Percentiles rank a stretch among this genome's conserved stretches.
These are phyloP conservation scores for Populus deltoides DNA, from an alignment of 345 rosid genomes.

Conservation along the genomic window DNA sequence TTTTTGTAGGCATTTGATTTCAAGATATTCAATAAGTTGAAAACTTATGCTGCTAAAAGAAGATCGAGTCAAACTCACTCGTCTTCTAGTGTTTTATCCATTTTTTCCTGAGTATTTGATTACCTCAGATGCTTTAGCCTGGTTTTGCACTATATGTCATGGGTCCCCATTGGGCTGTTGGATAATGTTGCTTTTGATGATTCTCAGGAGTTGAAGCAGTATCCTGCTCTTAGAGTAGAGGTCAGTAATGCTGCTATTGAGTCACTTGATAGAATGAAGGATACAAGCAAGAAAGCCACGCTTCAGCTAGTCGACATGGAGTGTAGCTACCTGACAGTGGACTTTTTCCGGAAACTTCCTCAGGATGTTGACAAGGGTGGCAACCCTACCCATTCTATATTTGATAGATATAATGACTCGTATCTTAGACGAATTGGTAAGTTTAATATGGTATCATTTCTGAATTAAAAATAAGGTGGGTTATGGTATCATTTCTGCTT, in stretches of 20 bases:
- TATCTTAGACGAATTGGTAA: conserved; percentile 94
- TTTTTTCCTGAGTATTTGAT: background rate
- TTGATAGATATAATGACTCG: conserved; percentile 85
- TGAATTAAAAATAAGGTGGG: background rate
- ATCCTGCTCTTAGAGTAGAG: conserved; percentile 91
- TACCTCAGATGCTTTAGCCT: background rate
- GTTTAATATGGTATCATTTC: conserved; percentile 5
- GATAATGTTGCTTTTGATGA: conserved; percentile 12
- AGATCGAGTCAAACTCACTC: background rate
- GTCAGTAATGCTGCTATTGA: conserved; percentile 87
- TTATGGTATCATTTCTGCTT: background rate
- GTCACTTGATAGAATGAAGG: conserved; percentile 90
- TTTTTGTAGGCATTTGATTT: background rate
- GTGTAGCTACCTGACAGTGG: conserved; percentile 85
- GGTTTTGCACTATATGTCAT: background rate
- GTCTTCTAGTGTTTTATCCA: background rate
- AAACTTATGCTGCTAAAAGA: background rate
- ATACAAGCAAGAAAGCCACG: conserved; percentile 83
- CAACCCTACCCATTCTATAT: conserved; percentile 90
- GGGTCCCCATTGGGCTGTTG: background rate
- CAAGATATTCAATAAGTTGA: background rate
- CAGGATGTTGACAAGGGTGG: conserved; percentile 98
- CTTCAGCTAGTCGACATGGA: conserved; percentile 97
- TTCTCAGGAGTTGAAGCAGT: conserved; percentile 90
- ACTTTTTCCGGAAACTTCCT: conserved; percentile 96